Base-by-base conservation (phyloP, 1,139 yeast genomes). In the Suhomyces atakaporum region DNA sequence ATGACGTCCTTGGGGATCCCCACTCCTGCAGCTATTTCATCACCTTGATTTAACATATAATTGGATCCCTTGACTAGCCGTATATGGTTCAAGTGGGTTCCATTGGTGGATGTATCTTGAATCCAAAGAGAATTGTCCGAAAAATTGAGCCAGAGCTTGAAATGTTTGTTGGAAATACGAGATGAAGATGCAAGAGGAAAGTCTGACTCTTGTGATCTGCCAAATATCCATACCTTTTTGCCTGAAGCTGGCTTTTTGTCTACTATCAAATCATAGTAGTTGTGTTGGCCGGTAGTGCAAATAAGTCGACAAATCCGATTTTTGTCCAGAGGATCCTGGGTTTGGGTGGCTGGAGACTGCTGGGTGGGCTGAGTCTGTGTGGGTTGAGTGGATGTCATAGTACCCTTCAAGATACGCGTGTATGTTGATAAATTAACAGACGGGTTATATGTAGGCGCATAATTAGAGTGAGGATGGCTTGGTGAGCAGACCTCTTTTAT, bases 1-100 rank as follows among this genome's bases (percentile, higher is more conserved):
- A 86, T 69, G 32, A 86, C 86, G 54, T 92, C 97, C 15, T 71
- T 68, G 1, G 84, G 74, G 3, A 89, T 85, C 3, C 97, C 97
- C n/a, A 80, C 69, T 0, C 97, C 97, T 0, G 90, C 85, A 0
- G 92, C 77, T 25, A 92, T 81, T 55, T 88, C 96, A 56, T 92
- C 98, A 4, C 97, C 97, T 52, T 88, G 96, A 28, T 83, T 82
- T 29, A 92, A 61, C 50, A 90, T 78, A 58, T 87, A 88, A 49
- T 88, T 86, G 34, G 84, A 79, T n/a, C 84, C 84, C 54, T 84
- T 86, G 13, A 82, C 87, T 14, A 90, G 62, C 33, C 89, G 71
- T 30, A 74, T 74, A 19, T 81, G 81, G 62, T 92, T 92, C 33
- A 90, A 64, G 67, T 79, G 84, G 0, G 98, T 92, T 4, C 98